phyloP scores from a whole-genome alignment of 2,329 filamentous ascomycete species.

The Paradendryphiella salina region DNA sequence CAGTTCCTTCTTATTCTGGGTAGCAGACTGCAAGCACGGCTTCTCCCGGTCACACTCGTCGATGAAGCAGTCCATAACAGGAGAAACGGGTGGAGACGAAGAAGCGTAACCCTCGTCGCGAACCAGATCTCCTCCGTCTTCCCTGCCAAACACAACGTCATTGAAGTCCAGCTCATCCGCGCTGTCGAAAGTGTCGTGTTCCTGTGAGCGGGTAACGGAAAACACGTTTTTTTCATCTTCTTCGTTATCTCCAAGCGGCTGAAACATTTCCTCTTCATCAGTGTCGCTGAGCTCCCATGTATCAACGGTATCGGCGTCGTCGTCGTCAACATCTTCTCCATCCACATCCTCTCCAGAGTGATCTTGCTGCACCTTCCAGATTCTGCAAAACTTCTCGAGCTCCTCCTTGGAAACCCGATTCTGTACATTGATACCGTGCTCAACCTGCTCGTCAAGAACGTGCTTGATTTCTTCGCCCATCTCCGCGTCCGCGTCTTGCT shows the following conservation, averaged over 20 bases:
- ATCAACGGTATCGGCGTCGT: background rate
- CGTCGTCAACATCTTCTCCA: background rate
- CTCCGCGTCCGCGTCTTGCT: background rate
- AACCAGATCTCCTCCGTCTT: background rate
- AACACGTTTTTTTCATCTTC: background rate
- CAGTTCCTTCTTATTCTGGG: background rate
- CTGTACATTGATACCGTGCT: background rate
- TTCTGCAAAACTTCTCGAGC: background rate
- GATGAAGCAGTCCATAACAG: background rate
- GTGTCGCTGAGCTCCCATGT: background rate
- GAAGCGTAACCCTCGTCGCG: slow-evolving; percentile 18
- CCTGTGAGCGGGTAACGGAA: background rate
- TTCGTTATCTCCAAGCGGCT: background rate
- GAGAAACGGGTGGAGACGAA: slow-evolving; percentile 8
- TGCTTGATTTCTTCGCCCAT: background rate
- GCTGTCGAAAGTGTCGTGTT: background rate
- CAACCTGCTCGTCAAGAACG: background rate
- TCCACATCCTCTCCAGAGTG: background rate
- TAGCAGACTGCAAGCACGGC: background rate
- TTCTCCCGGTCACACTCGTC: background rate
- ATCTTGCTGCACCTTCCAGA: slow-evolving; percentile 1
- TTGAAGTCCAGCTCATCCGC: slow-evolving; percentile 11
- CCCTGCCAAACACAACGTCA: slow-evolving; percentile 5
- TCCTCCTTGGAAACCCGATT: background rate
- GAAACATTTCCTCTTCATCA: background rate